Conservation (phyloP, 129 eudicot genomes). For the Chrysanthemum lavandulifolium region DNA sequence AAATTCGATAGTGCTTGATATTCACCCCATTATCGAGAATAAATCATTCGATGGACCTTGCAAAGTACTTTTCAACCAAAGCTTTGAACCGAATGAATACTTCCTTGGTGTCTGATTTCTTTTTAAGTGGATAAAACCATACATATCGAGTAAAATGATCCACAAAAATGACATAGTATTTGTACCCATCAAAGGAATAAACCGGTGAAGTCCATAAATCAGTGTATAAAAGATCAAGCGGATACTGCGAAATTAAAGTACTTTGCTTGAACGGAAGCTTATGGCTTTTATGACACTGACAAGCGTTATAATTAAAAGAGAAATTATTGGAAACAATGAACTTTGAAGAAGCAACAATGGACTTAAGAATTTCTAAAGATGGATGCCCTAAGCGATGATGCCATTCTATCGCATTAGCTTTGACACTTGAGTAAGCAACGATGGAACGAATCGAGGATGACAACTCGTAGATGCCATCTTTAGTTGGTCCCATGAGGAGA, state of each 20-base stretch:
- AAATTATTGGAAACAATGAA: background rate
- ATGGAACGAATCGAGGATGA: background rate
- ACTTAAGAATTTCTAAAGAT: background rate
- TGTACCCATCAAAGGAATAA: too few relatives aligned
- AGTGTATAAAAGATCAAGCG: too few relatives aligned
- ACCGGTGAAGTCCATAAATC: too few relatives aligned
- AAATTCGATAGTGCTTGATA: background rate
- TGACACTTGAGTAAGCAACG: background rate
- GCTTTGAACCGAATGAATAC: background rate
- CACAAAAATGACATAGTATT: background rate
- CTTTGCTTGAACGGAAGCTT: background rate
- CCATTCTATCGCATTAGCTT: background rate
- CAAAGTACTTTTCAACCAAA: background rate
- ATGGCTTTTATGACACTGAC: background rate
- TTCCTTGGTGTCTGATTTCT: background rate
- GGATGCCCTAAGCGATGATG: conserved; percentile 4
- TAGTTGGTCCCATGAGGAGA: background rate
- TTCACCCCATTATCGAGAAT: conserved; percentile 6
- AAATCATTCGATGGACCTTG: background rate
- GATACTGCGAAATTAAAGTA: too few relatives aligned
- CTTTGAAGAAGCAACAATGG: background rate
- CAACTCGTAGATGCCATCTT: background rate
- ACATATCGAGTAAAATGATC: background rate
- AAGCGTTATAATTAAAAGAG: background rate
- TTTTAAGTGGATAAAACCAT: conserved; percentile 10